Percentiles rank a stretch among this genome's conserved stretches.
These are phyloP conservation scores for Castanea sativa DNA, from an alignment of 306 rosid species.

Conservation along the genomic window DNA sequence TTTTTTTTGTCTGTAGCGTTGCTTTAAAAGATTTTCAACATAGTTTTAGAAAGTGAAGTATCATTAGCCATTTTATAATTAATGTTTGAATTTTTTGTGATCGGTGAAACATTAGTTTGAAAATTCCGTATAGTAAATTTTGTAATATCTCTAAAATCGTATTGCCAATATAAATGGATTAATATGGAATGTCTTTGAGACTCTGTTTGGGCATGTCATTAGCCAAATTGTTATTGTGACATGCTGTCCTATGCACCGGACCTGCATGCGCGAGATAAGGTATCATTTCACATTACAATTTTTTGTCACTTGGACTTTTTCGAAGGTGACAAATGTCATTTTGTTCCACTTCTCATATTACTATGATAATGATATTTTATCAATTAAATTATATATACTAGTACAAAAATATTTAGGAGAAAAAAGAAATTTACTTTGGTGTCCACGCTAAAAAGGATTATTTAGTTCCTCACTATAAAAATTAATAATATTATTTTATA, in stretches of 20 bases:
- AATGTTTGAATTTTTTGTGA: no score
- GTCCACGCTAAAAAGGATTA: no score
- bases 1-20: no score
- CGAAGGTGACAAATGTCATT: conserved; percentile 13
- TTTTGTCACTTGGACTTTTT: conserved; percentile 27
- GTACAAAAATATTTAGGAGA: not conserved
- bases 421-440: not conserved
- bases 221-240: conserved; percentile 4
- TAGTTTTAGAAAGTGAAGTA: no score
- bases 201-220: conserved; percentile 16
- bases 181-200: not conserved
- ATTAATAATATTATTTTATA: no score
- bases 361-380: not conserved
- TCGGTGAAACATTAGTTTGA: no score
- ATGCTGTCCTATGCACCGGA: conserved; percentile 4
- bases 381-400: not conserved
- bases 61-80: no score
- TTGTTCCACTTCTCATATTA: not conserved
- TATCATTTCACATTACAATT: conserved; percentile 28
- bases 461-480: no score
- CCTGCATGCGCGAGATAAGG: conserved; percentile 8
- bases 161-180: not conserved
- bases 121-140: no score
- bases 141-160: no score
- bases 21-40: no score